Evolutionary conservation across 2,329 filamentous ascomycete genomes (phyloP), one percentile per base, ranked within the genome.

Genomic region (Botrytis hyacinthi): DNA sequence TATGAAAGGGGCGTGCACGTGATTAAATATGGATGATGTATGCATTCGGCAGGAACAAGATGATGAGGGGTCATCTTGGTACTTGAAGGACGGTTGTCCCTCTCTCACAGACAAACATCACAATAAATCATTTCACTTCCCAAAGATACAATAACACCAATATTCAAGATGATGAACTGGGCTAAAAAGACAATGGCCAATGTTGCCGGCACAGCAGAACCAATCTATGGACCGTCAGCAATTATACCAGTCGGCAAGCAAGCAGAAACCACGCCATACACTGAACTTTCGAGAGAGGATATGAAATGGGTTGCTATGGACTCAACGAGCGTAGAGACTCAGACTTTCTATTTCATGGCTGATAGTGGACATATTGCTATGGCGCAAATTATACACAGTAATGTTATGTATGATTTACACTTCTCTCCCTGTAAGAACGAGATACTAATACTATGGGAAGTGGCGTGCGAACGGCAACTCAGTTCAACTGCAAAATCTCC

Each of bases 401-500:
- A 97, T 84, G 93, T 99, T 82, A 92, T 90, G 95, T 98, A 90
- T 84, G 91, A 60, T 65, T 71, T 57, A 22, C 29, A 29, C 29
- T 42, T 69, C 67, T 63, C 16, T 8, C 40, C 22, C 68, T n/a
- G 80, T 51, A 76, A 76, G 71, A 48, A 75, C 29, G 40, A 63
- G 32, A 73, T 46, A 77, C 79, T 80, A 51, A 80, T 44, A 63
- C 54, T 81, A 61, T 76, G 29, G 74, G 12, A 82, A 97, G 95
- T 79, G 95, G 95, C 82, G 89, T 99, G 77, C 92, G 92, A 79
- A 95, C 92, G 61, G 99, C 95, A 40, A 91, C 89, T 81, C 95
- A 98, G 84, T 97, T 98, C 88, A 98, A 93, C 86, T 90, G 89
- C 83, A 98, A 98, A 87, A 88, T 98, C 83, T 97, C 95, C 85